Percentiles rank a stretch among this genome's conserved stretches.
Conservation (phyloP, 257 asterid genomes). For the Petrea volubilis region DNA sequence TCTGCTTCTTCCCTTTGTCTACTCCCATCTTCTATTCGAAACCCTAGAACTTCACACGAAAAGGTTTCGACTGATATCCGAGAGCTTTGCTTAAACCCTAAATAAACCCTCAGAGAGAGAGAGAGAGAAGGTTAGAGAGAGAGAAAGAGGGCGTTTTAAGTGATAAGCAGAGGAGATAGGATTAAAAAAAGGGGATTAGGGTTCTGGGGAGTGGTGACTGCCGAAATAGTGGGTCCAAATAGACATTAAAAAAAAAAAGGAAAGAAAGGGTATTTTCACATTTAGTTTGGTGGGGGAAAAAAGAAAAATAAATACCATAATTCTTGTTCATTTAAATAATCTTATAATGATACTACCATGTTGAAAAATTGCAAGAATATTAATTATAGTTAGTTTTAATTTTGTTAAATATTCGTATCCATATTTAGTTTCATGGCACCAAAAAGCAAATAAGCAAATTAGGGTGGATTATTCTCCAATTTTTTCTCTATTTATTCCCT, state of each 20-base stretch:
- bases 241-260: neutral
- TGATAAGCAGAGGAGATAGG: neutral
- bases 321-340: neutral
- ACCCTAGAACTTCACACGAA: slow-evolving; percentile 1
- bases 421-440: neutral
- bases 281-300: neutral
- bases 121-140: neutral
- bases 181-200: slow-evolving; percentile 23
- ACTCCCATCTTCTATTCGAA: slow-evolving; percentile 53
- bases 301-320: neutral
- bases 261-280: neutral
- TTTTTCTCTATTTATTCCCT: neutral
- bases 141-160: neutral
- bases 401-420: too few species aligned
- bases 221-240: neutral
- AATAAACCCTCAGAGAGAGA: slow-evolving; percentile 37
- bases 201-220: slow-evolving; percentile 12
- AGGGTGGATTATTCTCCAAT: neutral
- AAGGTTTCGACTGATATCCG: slow-evolving; percentile 8
- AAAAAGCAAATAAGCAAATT: neutral
- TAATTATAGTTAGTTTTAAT: too few species aligned
- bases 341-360: neutral
- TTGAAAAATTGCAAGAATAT: too few species aligned
- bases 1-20: slow-evolving; percentile 87
- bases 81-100: slow-evolving; percentile 54